These are phyloP conservation scores for Eutrema salsugineum DNA, from an alignment of 441 rosid genomes.

Conservation along the genomic window DNA sequence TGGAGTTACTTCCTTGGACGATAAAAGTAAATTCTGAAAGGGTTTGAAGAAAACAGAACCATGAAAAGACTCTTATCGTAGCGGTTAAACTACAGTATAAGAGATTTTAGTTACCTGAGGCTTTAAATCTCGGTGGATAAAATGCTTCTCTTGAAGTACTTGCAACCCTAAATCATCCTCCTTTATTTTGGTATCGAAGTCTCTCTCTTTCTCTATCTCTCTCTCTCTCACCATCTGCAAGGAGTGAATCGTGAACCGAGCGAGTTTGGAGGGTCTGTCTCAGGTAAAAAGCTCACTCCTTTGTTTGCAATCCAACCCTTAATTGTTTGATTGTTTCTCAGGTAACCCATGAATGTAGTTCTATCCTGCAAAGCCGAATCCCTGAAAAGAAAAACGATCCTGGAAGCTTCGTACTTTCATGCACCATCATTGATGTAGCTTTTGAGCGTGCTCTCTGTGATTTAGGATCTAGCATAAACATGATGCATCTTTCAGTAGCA, in stretches of 20 bases:
- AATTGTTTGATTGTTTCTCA: background rate
- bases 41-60: background rate
- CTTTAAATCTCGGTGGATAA: slow-evolving; percentile 81
- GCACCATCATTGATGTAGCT: too few relatives aligned
- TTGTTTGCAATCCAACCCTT: background rate
- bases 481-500: too few relatives aligned
- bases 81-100: background rate
- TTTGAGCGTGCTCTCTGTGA: too few relatives aligned
- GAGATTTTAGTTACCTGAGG: slow-evolving; percentile 53
- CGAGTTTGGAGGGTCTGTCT: slow-evolving; percentile 30
- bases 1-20: slow-evolving; percentile 52
- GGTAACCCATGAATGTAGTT: too few relatives aligned
- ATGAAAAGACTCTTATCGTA: background rate
- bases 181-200: background rate
- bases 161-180: slow-evolving; percentile 50
- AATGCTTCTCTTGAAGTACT: slow-evolving; percentile 80
- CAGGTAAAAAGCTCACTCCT: slow-evolving; percentile 6
- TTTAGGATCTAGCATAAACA: too few relatives aligned
- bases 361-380: too few relatives aligned
- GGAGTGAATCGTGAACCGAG: slow-evolving; percentile 13
- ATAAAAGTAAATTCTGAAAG: slow-evolving; percentile 72
- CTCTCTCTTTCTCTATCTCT: background rate
- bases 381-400: too few relatives aligned
- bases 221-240: slow-evolving; percentile 4
- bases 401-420: too few relatives aligned